Base-by-base conservation (phyloP, 2,329 filamentous ascomycete species). In the Verticillium nonalfalfae region DNA sequence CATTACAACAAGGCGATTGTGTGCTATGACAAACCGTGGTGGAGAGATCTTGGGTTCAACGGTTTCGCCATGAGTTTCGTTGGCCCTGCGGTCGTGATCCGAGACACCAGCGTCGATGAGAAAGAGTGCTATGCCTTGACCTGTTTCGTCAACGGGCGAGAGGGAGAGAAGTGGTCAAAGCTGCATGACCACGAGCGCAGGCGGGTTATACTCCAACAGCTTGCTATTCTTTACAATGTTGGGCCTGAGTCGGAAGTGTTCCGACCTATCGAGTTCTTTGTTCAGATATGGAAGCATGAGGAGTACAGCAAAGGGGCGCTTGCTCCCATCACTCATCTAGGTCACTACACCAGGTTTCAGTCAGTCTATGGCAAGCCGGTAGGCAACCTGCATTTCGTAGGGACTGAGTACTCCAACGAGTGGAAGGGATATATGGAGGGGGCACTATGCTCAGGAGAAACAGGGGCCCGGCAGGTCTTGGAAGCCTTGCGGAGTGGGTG, bases 371-470 rank as follows among this genome's bases (percentile, higher is more conserved):
- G 71, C 6, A 71, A 72, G 56, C 70, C 70, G 0, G 65, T 74
- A n/a, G 72, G 75, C 0, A 74, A 79, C 36, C 34, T 84, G 3
- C 78, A 85, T 65, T 86, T 85, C 65, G 81, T 77, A 2, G 83
- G 84, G 0, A 84, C 82, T 0, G 83, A 86, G 72, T 81, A 78
- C 1, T 76, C 78, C 0, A 72, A 67, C 2, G 76, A 80, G 61
- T 85, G 82, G 82, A 81, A 79, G 60, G 82, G 83, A 0, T 85
- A 85, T 66, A 84, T 86, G 81, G 83, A 86, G 63, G 83, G 84
- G 1, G 83, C 83, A 0, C 71, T 85, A 11, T 66, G 77, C 6
- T 78, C 73, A 58, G 83, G 83, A 1, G 57, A 58, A 33, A 18
- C 31, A 11, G 57, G 38, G 4, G 39, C 57, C 3, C n/a, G 26